A percentile compares a stretch with the other conserved stretches of the same genome.
Conservation (phyloP, 768 basidiomycete species). For the Lactarius tabidus region DNA sequence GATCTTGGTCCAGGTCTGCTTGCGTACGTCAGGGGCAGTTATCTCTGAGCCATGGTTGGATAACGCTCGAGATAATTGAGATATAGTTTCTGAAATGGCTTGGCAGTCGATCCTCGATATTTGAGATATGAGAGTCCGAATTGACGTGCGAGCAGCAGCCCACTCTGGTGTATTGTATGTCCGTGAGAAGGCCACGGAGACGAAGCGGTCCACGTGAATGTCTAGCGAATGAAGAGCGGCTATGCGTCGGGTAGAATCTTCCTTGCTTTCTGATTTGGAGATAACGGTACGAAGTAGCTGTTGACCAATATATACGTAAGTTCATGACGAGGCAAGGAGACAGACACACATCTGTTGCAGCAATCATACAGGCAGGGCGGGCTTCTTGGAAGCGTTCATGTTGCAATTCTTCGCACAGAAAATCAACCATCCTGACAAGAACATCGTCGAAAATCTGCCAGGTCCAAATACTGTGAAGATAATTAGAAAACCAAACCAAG, state of each 20-base stretch:
- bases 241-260: constrained; percentile 29
- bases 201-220: constrained; percentile 47
- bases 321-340: background rate
- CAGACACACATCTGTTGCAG: constrained; percentile 57
- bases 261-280: constrained; percentile 33
- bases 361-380: constrained; percentile 56
- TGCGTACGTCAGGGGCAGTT: constrained; percentile 40
- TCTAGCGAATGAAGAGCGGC: constrained; percentile 41
- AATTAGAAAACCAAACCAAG: constrained; percentile 63
- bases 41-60: constrained; percentile 38
- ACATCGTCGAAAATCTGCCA: constrained; percentile 47
- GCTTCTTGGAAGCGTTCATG: constrained; percentile 63
- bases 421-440: constrained; percentile 67
- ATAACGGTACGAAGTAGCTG: constrained; percentile 36
- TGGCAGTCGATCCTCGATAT: constrained; percentile 36
- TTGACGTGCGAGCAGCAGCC: constrained; percentile 38
- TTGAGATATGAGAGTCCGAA: constrained; percentile 40
- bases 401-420: constrained; percentile 78
- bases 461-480: constrained; percentile 53
- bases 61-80: constrained; percentile 35
- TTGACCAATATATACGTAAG: background rate
- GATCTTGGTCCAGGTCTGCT: constrained; percentile 63
- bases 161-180: constrained; percentile 40
- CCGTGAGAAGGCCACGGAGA: constrained; percentile 44
- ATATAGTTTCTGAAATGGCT: constrained; percentile 33